phyloP scores from a whole-genome alignment of 768 basidiomycete genomes.

The Fibroporia radiculosa region DNA sequence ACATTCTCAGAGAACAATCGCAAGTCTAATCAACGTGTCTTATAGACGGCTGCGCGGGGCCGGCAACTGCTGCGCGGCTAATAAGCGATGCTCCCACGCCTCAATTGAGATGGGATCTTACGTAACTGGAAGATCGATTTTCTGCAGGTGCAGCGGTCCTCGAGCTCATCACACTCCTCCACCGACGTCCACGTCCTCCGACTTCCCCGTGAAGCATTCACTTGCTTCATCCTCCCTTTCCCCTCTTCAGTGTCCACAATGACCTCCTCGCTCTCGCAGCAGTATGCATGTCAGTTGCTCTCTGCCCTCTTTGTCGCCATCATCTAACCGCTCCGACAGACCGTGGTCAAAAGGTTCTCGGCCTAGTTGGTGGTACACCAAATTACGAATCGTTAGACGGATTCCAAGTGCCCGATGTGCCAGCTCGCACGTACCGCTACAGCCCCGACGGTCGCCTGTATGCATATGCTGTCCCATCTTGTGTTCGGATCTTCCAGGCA shows the following conservation, averaged over 20 bases:
- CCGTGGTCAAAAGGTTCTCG: slow-evolving; percentile 91
- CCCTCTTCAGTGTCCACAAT: slow-evolving; percentile 31
- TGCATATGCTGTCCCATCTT: slow-evolving; percentile 75
- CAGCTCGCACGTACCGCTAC: slow-evolving; percentile 73
- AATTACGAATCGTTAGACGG: slow-evolving; percentile 58
- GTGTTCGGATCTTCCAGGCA: slow-evolving; percentile 72
- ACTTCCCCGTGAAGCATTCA: slow-evolving; percentile 58
- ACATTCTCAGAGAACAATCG: too few relatives aligned
- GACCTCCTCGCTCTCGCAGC: slow-evolving; percentile 71
- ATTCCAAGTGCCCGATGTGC: slow-evolving; percentile 58
- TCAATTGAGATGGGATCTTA: too few relatives aligned
- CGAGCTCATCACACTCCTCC: neutral
- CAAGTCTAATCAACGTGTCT: too few relatives aligned
- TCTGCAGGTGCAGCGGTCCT: neutral
- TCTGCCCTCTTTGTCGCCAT: neutral
- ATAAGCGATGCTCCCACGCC: too few relatives aligned
- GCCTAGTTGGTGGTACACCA: slow-evolving; percentile 78
- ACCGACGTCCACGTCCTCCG: slow-evolving; percentile 12
- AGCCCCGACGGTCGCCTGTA: slow-evolving; percentile 83
- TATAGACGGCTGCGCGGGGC: too few relatives aligned
- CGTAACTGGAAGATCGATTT: neutral
- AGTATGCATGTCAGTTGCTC: slow-evolving; percentile 69
- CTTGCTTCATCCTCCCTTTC: slow-evolving; percentile 53
- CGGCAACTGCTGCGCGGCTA: too few relatives aligned
- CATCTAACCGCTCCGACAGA: slow-evolving; percentile 36